A percentile compares a stretch with the other conserved stretches of the same genome.
Conservation (phyloP, 148 eudicot genomes). For the Chenopodium quinoa region DNA sequence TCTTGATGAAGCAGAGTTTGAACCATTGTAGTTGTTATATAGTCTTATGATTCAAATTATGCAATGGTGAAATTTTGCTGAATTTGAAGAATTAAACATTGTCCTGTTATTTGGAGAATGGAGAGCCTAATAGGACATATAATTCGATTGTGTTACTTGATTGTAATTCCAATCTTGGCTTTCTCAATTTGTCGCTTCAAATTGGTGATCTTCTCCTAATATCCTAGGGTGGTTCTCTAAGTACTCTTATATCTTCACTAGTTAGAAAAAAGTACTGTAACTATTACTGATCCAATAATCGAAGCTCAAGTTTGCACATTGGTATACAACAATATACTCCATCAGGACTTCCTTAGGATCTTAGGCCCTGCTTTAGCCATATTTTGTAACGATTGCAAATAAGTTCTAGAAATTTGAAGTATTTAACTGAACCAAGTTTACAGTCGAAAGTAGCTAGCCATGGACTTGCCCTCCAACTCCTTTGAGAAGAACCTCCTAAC, state of each 20-base stretch:
- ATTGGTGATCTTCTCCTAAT: too few species aligned
- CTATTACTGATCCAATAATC: not conserved
- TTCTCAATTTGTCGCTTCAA: not conserved
- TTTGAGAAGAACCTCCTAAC: constrained; percentile 50
- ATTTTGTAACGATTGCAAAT: too few species aligned
- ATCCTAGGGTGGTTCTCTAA: not conserved
- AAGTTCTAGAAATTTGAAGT: too few species aligned
- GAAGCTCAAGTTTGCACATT: not conserved
- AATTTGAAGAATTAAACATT: not conserved
- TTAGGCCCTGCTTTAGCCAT: not conserved
- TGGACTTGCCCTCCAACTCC: constrained; percentile 52
- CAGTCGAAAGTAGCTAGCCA: constrained; percentile 41
- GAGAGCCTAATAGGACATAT: too few species aligned
- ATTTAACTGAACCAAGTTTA: not conserved
- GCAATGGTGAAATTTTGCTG: not conserved
- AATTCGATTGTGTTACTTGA: not conserved
- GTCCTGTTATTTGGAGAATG: not conserved
- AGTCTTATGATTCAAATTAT: not conserved
- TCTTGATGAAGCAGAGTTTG: not conserved
- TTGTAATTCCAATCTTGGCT: not conserved
- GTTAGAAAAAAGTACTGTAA: not conserved
- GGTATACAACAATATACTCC: not conserved
- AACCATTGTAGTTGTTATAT: not conserved
- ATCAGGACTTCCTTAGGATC: not conserved
- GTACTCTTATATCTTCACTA: not conserved